These are phyloP conservation scores for Schizophyllum commune DNA, from an alignment of 1,284 basidiomycete genomes.

Conservation along the genomic window DNA sequence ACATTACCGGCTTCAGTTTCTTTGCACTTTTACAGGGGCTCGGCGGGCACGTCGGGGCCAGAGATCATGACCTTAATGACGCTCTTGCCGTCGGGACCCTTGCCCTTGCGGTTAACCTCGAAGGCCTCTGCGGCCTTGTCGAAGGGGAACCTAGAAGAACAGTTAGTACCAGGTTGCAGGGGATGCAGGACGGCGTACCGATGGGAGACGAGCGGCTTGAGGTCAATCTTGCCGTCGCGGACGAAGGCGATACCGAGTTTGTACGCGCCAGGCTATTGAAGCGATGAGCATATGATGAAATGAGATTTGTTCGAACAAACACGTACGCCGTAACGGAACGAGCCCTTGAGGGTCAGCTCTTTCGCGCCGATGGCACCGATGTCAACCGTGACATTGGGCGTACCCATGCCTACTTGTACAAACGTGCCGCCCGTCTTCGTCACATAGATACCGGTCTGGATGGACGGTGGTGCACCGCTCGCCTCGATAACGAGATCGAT, in stretches of 20 bases:
- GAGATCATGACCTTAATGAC: slow-evolving; percentile 75
- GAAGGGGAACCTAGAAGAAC: slow-evolving; percentile 55
- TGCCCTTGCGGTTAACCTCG: slow-evolving; percentile 70
- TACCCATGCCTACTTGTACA: slow-evolving; percentile 75
- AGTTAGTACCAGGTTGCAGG: slow-evolving; percentile 6
- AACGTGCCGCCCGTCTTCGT: slow-evolving; percentile 68
- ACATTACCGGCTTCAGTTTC: neutral
- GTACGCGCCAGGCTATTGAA: slow-evolving; percentile 70
- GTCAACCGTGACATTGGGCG: slow-evolving; percentile 54
- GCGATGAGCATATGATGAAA: neutral
- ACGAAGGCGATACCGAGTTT: slow-evolving; percentile 79
- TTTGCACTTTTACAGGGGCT: slow-evolving; percentile 7
- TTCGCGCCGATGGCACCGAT: slow-evolving; percentile 59
- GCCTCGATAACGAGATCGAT: slow-evolving; percentile 79
- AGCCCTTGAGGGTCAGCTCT: slow-evolving; percentile 78
- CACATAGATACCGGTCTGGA: slow-evolving; percentile 76
- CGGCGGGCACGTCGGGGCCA: slow-evolving; percentile 51
- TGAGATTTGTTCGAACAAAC: no score
- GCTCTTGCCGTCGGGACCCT: slow-evolving; percentile 68
- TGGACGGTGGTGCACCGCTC: slow-evolving; percentile 83
- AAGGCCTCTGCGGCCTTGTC: slow-evolving; percentile 75
- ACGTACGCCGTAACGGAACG: slow-evolving; percentile 80
- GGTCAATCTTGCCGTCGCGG: slow-evolving; percentile 70
- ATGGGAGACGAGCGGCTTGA: slow-evolving; percentile 87
- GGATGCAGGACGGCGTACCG: slow-evolving; percentile 36